phyloP scores from a whole-genome alignment of 1,284 basidiomycete genomes.

The Puccinia horiana region DNA sequence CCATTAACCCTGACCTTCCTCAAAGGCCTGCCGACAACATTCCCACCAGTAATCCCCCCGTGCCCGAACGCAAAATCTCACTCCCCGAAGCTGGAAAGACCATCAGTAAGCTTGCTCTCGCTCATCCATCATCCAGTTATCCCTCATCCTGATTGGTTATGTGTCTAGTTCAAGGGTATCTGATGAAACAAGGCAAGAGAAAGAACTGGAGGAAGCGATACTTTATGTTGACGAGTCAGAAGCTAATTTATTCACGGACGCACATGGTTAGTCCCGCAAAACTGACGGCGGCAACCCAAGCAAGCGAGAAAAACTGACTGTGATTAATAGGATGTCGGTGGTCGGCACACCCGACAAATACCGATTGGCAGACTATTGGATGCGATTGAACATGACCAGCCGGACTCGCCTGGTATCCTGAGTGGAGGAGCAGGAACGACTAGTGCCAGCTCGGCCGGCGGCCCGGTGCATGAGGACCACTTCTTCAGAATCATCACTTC shows the following conservation, averaged over 20 bases:
- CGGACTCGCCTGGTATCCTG: slow-evolving; percentile 54
- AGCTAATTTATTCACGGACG: slow-evolving; percentile 58
- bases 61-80: slow-evolving; percentile 28
- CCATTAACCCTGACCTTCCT: neutral
- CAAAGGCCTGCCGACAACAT: neutral
- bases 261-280: slow-evolving; percentile 58
- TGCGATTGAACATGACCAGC: slow-evolving; percentile 78
- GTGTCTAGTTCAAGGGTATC: slow-evolving; percentile 69
- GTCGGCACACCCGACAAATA: slow-evolving; percentile 82
- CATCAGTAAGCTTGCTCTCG: slow-evolving; percentile 26
- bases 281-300: neutral
- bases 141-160: neutral
- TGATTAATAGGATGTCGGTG: slow-evolving; percentile 66
- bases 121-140: neutral
- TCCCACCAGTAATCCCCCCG: neutral
- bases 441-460: neutral
- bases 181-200: slow-evolving; percentile 95
- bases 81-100: slow-evolving; percentile 46
- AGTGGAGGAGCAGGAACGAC: neutral
- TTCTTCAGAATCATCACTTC: slow-evolving; percentile 97
- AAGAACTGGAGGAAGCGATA: slow-evolving; percentile 86
- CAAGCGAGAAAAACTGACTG: neutral
- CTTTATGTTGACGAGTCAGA: slow-evolving; percentile 59
- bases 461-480: slow-evolving; percentile 59
- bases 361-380: slow-evolving; percentile 83